Evolutionary conservation across 2,329 filamentous ascomycete genomes (phyloP).

Genomic region (Thermothelomyces thermophilus): DNA sequence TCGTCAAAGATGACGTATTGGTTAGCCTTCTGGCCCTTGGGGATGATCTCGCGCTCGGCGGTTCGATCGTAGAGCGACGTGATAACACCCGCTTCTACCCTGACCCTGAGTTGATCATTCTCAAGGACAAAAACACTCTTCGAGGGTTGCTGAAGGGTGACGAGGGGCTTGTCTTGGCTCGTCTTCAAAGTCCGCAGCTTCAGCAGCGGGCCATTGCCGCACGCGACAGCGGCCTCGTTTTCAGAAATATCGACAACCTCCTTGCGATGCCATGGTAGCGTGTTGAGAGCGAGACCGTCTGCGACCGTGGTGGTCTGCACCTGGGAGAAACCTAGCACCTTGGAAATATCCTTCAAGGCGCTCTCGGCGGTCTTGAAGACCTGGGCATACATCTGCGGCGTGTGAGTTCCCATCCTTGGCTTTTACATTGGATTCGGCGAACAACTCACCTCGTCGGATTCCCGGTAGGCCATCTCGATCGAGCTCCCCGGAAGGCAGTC

Average conservation of each 20-base stretch:
- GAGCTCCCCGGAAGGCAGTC: slow-evolving; percentile 92
- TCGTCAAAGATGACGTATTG: slow-evolving; percentile 95
- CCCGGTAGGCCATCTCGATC: slow-evolving; percentile 97
- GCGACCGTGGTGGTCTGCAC: slow-evolving; percentile 35
- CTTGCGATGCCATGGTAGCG: slow-evolving; percentile 75
- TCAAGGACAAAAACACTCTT: slow-evolving; percentile 67
- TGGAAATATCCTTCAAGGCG: slow-evolving; percentile 62
- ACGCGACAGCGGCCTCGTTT: slow-evolving; percentile 47
- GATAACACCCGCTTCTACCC: slow-evolving; percentile 69
- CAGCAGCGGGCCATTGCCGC: slow-evolving; percentile 48
- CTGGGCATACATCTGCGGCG: slow-evolving; percentile 62
- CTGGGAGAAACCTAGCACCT: slow-evolving; percentile 57
- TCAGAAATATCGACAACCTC: slow-evolving; percentile 63
- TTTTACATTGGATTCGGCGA: too few relatives aligned
- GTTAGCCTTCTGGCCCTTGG: slow-evolving; percentile 69
- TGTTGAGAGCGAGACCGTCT: slow-evolving; percentile 66
- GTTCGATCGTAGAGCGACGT: slow-evolving; percentile 74
- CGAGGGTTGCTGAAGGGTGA: slow-evolving; percentile 44
- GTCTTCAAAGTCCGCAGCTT: slow-evolving; percentile 45
- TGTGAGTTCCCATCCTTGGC: slow-evolving; percentile 27
- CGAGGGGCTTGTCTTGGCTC: slow-evolving; percentile 39
- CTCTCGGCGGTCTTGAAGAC: slow-evolving; percentile 72
- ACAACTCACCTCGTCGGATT: slow-evolving; percentile 68
- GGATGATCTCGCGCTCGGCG: slow-evolving; percentile 69
- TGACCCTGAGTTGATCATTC: slow-evolving; percentile 69